Evolutionary conservation across 148 eudicot genomes (phyloP), one percentile per base, ranked within the genome.

Genomic region (Vaccinium vitisidaea): DNA sequence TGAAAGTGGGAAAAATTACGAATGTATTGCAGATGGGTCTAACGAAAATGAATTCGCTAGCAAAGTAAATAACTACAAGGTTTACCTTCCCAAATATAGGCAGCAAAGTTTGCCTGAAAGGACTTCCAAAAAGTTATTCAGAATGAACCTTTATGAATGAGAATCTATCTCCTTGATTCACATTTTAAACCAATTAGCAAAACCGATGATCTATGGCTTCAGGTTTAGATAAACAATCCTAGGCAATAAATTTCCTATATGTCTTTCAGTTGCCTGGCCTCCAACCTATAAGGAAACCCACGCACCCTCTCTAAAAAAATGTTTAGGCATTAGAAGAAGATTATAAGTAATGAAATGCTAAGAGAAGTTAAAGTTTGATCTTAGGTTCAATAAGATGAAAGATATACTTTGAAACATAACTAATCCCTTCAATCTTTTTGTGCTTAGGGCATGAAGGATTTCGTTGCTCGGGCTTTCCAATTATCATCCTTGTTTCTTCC

Each of bases 401-500:
- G 48, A n/a, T 49, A 25, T 13, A 77, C 19, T 39, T 74, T 74
- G 36, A 39, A 73, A 59, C 49, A 83, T 36, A 53, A 75, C 7
- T 56, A 75, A 56, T 13, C 21, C 77, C 82, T 19, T 65, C 4
- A 9, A 55, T 55, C 59, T 58, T 14, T 39, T 77, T 56, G 30
- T 30, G 5, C 50, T 54, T 43, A 25, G 63, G 54, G 84, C 46
- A 8, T 25, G 23, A 67, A 49, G 76, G 21, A 69, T n/a, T 25
- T 30, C 21, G 30, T 55, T 65, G 56, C 27, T 70, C 16, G 69
- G 32, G 39, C n/a, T 52, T 54, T 58, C 23, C 81, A 15, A 9
- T 43, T 39, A 39, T 25, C 55, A 83, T 27, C 18, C 50, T 59
- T 39, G 30, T 56, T 75, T 59, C 36, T 50, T 82, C 74, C 83